Evolutionary conservation across 1,284 basidiomycete species (phyloP).

Genomic region (Ganoderma resinaceum): DNA sequence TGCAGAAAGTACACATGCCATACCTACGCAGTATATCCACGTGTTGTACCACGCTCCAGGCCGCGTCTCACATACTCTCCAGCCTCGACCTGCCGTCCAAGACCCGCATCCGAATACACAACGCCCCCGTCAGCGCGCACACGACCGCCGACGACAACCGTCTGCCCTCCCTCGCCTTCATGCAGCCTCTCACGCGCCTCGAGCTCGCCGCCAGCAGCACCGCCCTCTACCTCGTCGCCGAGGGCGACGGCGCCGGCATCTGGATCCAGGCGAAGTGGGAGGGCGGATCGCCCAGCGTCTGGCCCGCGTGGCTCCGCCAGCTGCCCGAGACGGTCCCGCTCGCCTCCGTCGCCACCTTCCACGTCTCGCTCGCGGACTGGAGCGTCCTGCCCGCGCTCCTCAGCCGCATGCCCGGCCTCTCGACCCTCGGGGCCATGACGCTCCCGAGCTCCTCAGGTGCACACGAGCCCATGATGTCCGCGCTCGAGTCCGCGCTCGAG

Average conservation of each 20-base stretch:
- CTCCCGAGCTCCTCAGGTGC: constrained; percentile 7
- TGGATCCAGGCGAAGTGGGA: constrained; percentile 23
- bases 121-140: constrained; percentile 11
- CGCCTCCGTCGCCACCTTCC: constrained; percentile 8
- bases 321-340: constrained; percentile 10
- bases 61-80: constrained; percentile 8
- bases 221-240: constrained; percentile 15
- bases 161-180: constrained; percentile 13
- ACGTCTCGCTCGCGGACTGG: constrained; percentile 17
- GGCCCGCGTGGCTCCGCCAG: constrained; percentile 14
- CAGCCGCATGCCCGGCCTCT: constrained; percentile 10
- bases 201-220: constrained; percentile 16
- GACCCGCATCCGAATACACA: constrained; percentile 15
- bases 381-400: constrained; percentile 15
- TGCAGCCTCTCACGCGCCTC: constrained; percentile 13
- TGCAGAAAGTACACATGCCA: constrained; percentile 9
- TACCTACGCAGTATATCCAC: constrained; percentile 17
- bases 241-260: constrained; percentile 11
- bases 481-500: constrained; percentile 2
- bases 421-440: constrained; percentile 14
- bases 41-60: constrained; percentile 16
- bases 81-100: constrained; percentile 6
- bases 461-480: constrained; percentile 4
- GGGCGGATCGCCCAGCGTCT: constrained; percentile 14
- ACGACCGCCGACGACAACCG: constrained; percentile 13